Evolutionary conservation across 2,329 filamentous ascomycete genomes (phyloP), one percentile per base, ranked within the genome.

Genomic region (Daldinia sp.): DNA sequence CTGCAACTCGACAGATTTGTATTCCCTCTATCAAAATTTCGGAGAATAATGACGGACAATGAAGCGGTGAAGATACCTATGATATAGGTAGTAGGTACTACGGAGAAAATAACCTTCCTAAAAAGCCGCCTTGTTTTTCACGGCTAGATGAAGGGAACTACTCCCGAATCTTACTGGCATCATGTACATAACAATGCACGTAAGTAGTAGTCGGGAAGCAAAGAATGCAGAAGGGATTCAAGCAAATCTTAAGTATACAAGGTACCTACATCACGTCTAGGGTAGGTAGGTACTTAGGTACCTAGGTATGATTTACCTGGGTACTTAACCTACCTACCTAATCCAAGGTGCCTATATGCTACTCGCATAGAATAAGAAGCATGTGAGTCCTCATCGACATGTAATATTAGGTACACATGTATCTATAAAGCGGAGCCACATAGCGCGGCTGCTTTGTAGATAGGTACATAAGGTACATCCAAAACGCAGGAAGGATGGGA

Each of bases 51-150:
- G 19, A 2, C 37, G 11, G 13, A 15, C 6, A 25, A 27, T 43
- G 17, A 43, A 34, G 63, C 63, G 63, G 60, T 63, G 57, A 66
- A 6, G 17, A 11, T 8, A n/a, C n/a, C n/a, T 25, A 43, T n/a
- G 1, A 2, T 43, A 43, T 43, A n/a, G n/a, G n/a, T n/a, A n/a
- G n/a, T n/a, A 8, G 15, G 5, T 43, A 43, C n/a, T 25, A 6
- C n/a, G n/a, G n/a, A n/a, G 11, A 25, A 4, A 3, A 43, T 43
- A n/a, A 19, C 19, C 19, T 43, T 43, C 3, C 4, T n/a, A 13
- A 43, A 6, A 43, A 11, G 19, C 10, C n/a, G 4, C 10, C 7
- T 39, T 29, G 25, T 25, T 10, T 48, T 43, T 23, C 25, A 25
- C 11, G 21, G 19, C 19, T 8, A 11, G 4, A 21, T 43, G 19